These are phyloP conservation scores for Phylloporus rhodoxanthus DNA, from an alignment of 768 basidiomycete genomes.

Conservation along the genomic window DNA sequence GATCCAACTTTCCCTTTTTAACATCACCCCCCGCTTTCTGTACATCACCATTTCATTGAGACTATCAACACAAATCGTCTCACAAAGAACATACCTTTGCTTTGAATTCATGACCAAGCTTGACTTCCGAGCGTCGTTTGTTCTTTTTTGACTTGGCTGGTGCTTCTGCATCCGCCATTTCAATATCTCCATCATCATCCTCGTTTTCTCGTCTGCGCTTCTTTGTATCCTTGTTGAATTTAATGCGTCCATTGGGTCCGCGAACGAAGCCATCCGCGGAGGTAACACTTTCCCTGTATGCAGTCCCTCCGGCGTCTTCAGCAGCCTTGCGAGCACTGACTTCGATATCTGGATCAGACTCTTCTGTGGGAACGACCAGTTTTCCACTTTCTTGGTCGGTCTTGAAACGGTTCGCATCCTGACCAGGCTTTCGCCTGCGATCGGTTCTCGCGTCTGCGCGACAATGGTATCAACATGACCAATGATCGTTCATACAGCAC, in stretches of 20 bases:
- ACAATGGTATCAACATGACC: constrained; percentile 4
- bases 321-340: constrained; percentile 36
- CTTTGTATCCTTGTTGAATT: constrained; percentile 97
- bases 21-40: constrained; percentile 95
- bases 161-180: constrained; percentile 69
- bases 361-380: constrained; percentile 65
- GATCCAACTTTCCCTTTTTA: constrained; percentile 81
- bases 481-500: constrained; percentile 21
- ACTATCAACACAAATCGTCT: not conserved
- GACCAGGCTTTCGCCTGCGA: constrained; percentile 71
- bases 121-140: constrained; percentile 48
- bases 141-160: constrained; percentile 39
- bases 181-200: constrained; percentile 57
- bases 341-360: constrained; percentile 42
- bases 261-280: constrained; percentile 89
- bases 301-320: constrained; percentile 60
- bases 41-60: constrained; percentile 6
- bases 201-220: constrained; percentile 74
- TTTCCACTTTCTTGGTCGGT: constrained; percentile 78
- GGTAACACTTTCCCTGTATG: constrained; percentile 77
- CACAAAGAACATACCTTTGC: constrained; percentile 65
- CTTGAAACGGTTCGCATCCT: constrained; percentile 83
- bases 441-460: constrained; percentile 38
- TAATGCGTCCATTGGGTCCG: constrained; percentile 76
- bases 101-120: constrained; percentile 85